Evolutionary conservation across 148 eudicot genomes (phyloP), one percentile per base, ranked within the genome.

Genomic region (Oxyria digyna): DNA sequence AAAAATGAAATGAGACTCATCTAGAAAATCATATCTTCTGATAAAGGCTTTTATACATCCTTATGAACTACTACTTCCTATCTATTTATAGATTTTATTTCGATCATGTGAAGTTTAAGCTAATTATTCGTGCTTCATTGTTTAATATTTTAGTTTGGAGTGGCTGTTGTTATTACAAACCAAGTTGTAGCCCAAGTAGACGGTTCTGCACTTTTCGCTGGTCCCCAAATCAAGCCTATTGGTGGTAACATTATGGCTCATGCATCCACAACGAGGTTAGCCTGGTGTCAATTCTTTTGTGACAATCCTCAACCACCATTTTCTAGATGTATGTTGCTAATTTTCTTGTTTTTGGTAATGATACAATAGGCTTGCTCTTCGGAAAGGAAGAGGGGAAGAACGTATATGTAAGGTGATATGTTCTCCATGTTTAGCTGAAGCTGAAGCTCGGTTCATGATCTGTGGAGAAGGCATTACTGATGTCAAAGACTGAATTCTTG

Each of bases 181-280:
- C 97, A 91, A 87, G 96, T 91, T 57, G 96, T 91, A 33, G 92
- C 96, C 43, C 96, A 87, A 93, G 96, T 93, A 73, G 96, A 93
- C 77, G 98, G 98, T 68, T 87, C 98, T 35, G 98, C 98, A 21
- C 40, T 89, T 48, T 93, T 93, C 75, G 86, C 98, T 27, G 98
- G 98, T 74, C 98, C 98, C 71, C 98, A 89, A 74, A 83, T 82
- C 64, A 93, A 93, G 76, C 98, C 98, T 40, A 93, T 93, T 67
- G 97, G 98, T 72, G 97, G 98, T 45, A 94, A 94, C 83, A 94
- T 90, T 14, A 94, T 94, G 98, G 97, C 97, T 69, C 97, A 90
- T 77, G 98, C 97, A 74, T 86, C 98, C 48, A 90, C 96, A 29
- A 94, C 98, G 11, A 94, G 98, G 98, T 93, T 43, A 64, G 76